Base-by-base conservation (phyloP, 768 basidiomycete species). In the Lentinula boryana region DNA sequence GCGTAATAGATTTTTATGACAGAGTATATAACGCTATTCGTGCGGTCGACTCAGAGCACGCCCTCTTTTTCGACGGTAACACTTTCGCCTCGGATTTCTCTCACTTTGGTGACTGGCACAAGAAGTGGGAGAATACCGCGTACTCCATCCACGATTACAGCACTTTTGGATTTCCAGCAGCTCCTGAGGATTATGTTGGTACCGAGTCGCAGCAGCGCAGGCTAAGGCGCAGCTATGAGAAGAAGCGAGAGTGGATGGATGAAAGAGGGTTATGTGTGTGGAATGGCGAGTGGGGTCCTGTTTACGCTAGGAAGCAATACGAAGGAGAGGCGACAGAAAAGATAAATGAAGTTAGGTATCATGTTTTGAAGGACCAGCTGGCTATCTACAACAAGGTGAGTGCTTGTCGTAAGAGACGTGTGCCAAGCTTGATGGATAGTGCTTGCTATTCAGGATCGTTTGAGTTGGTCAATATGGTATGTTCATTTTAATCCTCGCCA, bases 81-180 rank as follows among this genome's bases (percentile, higher is more conserved):
- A 92, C 90, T 52, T 93, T 88, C 69, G 89, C 90, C 4, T 83
- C 84, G 3, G 89, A 90, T 68, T 89, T 91, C 70, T 86, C 86
- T 5, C 81, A 83, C 69, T 90, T 88, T 66, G 85, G 84, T 21
- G 82, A 89, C 62, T 77, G 78, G 3, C 80, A 85, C 68, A 76
- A 78, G 69, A 77, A 76, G 59, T 88, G 88, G 83, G 77, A 78
- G 3, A 93, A 92, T 68, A 84, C 84, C 7, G 88, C 84, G 12
- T 92, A 89, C 69, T 82, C 88, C 44, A 89, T 91, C 64, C 89
- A 92, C 68, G 91, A 92, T 70, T 91, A 89, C 70, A 81, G 84
- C 12, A 49, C 74, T n/a, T 91, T 81, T 69, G 91, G 89, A 0
- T 91, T 92, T 74, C 89, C 88, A 0, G 71, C 74, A 8, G 71